Conservation (phyloP, 1,284 basidiomycete genomes). For the Trametes hirsuta region DNA sequence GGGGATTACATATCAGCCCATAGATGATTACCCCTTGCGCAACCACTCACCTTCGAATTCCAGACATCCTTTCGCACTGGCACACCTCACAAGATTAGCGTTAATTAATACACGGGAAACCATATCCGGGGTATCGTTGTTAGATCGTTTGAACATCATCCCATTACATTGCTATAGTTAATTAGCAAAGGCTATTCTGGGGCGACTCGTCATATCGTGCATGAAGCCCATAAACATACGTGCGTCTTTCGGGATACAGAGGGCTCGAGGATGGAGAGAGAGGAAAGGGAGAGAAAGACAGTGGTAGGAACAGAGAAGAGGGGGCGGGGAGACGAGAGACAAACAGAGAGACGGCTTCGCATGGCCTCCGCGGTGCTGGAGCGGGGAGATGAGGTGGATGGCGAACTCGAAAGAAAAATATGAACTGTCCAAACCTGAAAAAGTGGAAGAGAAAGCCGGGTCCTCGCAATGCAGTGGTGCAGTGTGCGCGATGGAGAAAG, state of each 20-base stretch:
- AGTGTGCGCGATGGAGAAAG: background rate
- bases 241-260: conserved; percentile 26
- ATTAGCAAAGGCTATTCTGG: conserved; percentile 33
- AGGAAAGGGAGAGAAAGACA: conserved; percentile 2
- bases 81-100: background rate
- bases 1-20: too few relatives aligned
- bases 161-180: conserved; percentile 34
- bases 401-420: conserved; percentile 20
- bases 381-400: conserved; percentile 16
- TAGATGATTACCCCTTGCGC: too few relatives aligned
- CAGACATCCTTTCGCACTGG: too few relatives aligned
- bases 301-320: conserved; percentile 9
- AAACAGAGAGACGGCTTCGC: background rate
- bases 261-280: conserved; percentile 9
- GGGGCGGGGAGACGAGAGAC: background rate
- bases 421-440: conserved; percentile 20
- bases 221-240: conserved; percentile 35
- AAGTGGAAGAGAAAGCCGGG: background rate
- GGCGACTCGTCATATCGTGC: conserved; percentile 33
- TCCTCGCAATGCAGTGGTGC: background rate
- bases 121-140: background rate
- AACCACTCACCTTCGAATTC: too few relatives aligned
- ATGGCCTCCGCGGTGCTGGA: conserved; percentile 9
- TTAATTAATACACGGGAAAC: background rate
- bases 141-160: conserved; percentile 23